Base-by-base conservation (phyloP, 2,329 filamentous ascomycete genomes). In the Colletotrichum liaoningense region DNA sequence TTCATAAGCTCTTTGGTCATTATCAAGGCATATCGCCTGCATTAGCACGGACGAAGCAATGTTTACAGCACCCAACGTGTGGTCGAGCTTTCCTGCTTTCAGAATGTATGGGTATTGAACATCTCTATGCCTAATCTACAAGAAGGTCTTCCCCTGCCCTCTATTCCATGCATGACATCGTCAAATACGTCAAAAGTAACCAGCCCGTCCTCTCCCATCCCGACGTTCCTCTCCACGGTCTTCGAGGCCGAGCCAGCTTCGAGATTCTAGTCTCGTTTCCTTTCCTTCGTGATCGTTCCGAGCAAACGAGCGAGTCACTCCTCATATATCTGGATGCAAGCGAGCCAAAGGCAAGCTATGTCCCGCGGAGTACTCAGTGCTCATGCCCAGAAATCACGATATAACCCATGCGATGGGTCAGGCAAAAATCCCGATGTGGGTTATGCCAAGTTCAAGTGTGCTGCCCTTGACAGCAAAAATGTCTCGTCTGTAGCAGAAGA, bases 41-140 rank as follows among this genome's bases (percentile, higher is more conserved):
- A 49, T 49, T 16, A 33, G 1, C 19, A 65, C 42, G 22, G 12
- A 6, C 38, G 33, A 22, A n/a, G 24, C 28, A 24, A 57, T 26
- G 33, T 57, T 33, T 33, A 22, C 33, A 16, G 35, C 56, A 54
- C n/a, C 8, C 24, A 65, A 26, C 35, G 7, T 14, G 16, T 19
- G 6, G 16, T 4, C 33, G 1, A 19, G 12, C 6, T 26, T 62
- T 55, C 28, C 28, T 49, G 26, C 49, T 54, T 60, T 56, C 67
- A 65, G 57, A 55, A 73, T 66, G 62, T 73, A 71, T 70, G 71
- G 71, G 71, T 73, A 73, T 71, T 70, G 56, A 70, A 60, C 67
- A 60, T 65, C 67, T 71, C 59, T 66, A 73, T 56, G 62, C 56
- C 54, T 71, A 71, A 66, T 73, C 71, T 73, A 73, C 71, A 73